Percentiles rank a stretch among this genome's conserved stretches.
Conservation (phyloP, 345 rosid species). For the Bruguiera sexangula region DNA sequence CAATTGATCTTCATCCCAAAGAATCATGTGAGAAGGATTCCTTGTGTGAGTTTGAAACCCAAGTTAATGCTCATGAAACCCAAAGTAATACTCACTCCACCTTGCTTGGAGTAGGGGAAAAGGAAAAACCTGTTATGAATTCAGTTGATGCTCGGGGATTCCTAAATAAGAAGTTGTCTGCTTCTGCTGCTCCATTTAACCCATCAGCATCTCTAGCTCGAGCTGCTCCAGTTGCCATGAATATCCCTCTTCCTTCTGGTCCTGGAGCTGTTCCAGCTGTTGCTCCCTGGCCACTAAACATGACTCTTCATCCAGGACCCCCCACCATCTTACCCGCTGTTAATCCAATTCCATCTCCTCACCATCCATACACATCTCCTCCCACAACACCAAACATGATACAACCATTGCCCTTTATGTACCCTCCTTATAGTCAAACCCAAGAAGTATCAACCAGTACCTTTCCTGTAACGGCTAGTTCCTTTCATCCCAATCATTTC, state of each 20-base stretch:
- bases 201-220: constrained; percentile 67
- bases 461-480: constrained; percentile 67
- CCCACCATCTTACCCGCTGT: constrained; percentile 42
- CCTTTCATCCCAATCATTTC: constrained; percentile 79
- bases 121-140: constrained; percentile 49
- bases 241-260: constrained; percentile 50
- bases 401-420: constrained; percentile 75
- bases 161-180: constrained; percentile 78
- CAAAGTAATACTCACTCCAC: constrained; percentile 23
- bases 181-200: constrained; percentile 94
- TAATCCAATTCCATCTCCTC: constrained; percentile 53
- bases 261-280: constrained; percentile 53
- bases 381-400: constrained; percentile 87
- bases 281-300: constrained; percentile 80
- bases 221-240: constrained; percentile 57
- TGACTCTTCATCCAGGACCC: constrained; percentile 75
- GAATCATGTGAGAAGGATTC: constrained; percentile 37
- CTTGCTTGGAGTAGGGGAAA: constrained; percentile 45
- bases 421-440: constrained; percentile 71
- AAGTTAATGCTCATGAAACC: constrained; percentile 31
- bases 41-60: constrained; percentile 31
- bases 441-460: constrained; percentile 61
- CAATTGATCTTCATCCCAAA: constrained; percentile 40
- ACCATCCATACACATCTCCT: constrained; percentile 72
- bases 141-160: constrained; percentile 45